Evolutionary conservation across 345 rosid species (phyloP).

Genomic region (Kernera saxatilis): DNA sequence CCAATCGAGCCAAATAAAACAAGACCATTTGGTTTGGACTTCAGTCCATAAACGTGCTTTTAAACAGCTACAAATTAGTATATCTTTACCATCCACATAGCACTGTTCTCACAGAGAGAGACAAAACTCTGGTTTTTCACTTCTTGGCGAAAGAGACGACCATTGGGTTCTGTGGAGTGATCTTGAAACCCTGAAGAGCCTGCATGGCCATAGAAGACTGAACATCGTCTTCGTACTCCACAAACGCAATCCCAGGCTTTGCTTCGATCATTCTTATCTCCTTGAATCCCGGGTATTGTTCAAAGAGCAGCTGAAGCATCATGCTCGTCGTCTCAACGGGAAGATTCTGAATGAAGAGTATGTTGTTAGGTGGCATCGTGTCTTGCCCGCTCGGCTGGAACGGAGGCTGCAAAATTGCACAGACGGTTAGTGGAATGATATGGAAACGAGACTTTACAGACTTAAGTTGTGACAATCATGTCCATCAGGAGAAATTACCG

Average conservation of each 20-base stretch:
- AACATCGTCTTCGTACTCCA: slow-evolving; percentile 76
- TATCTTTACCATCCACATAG: background rate
- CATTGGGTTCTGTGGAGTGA: slow-evolving; percentile 57
- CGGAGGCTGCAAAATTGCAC: slow-evolving; percentile 27
- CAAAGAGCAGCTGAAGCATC: slow-evolving; percentile 78
- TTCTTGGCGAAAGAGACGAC: slow-evolving; percentile 21
- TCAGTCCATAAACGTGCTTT: background rate
- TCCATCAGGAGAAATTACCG: slow-evolving; percentile 35
- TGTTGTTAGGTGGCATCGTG: slow-evolving; percentile 64
- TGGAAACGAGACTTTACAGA: background rate
- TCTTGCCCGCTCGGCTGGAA: slow-evolving; percentile 52
- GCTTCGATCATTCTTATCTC: slow-evolving; percentile 89
- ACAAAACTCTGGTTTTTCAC: background rate
- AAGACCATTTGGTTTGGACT: background rate
- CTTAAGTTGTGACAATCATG: background rate
- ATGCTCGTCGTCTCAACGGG: slow-evolving; percentile 69
- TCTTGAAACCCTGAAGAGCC: slow-evolving; percentile 83
- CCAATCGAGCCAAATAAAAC: background rate
- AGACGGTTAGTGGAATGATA: background rate
- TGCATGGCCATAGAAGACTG: slow-evolving; percentile 80
- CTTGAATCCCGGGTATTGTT: slow-evolving; percentile 74
- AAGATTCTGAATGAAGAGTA: slow-evolving; percentile 77
- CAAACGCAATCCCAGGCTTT: slow-evolving; percentile 83
- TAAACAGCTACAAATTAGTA: background rate
- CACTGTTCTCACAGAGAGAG: background rate